Percentiles rank a stretch among this genome's conserved stretches.
Conservation (phyloP, 108 stramenopile genomes). For the Asterionellopsis glacialis region DNA sequence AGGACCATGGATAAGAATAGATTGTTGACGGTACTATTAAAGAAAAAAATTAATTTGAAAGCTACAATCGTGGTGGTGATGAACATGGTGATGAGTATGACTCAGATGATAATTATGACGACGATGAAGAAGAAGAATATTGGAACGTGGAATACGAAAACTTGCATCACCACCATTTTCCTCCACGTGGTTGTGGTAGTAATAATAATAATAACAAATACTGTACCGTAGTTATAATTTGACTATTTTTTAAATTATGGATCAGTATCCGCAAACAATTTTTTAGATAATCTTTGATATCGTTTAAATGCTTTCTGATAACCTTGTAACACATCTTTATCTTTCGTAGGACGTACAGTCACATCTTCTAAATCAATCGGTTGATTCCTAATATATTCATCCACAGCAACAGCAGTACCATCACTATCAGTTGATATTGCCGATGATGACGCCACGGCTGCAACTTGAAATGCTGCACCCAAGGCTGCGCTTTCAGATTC, state of each 20-base stretch:
- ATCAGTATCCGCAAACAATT: too few species aligned
- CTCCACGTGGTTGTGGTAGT: too few species aligned
- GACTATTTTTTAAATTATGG: too few species aligned
- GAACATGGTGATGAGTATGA: background rate
- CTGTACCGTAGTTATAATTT: too few species aligned
- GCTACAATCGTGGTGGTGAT: background rate
- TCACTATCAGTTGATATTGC: background rate
- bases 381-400: background rate
- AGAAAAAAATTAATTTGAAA: background rate
- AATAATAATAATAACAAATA: too few species aligned
- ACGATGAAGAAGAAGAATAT: too few species aligned
- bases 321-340: background rate
- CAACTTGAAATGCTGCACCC: conserved; percentile 26
- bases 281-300: too few species aligned
- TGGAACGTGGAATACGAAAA: too few species aligned
- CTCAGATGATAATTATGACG: too few species aligned
- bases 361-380: background rate
- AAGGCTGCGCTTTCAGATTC: conserved; percentile 20
- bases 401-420: background rate
- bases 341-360: background rate
- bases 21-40: background rate
- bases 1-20: background rate
- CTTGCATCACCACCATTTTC: too few species aligned
- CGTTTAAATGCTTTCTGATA: background rate
- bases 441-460: conserved; percentile 7